These are phyloP conservation scores for Elaeis oleifera DNA, from an alignment of 202 grass and related monocot species.

Conservation along the genomic window DNA sequence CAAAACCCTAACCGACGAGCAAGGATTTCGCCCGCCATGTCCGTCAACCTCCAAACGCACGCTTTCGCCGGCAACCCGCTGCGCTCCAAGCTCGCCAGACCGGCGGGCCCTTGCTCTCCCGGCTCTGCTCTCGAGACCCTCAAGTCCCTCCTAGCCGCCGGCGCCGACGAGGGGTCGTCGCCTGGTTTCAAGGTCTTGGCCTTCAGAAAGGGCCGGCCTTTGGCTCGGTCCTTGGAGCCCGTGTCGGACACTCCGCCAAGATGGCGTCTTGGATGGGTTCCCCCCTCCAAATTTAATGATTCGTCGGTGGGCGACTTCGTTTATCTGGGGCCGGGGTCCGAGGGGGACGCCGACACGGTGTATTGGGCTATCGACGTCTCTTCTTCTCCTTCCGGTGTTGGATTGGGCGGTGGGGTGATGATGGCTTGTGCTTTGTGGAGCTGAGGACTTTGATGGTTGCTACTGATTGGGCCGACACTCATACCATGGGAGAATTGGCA, in stretches of 20 bases:
- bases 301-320: constrained; percentile 45
- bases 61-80: constrained; percentile 79
- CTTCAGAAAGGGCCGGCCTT: constrained; percentile 63
- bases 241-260: constrained; percentile 17
- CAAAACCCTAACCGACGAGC: constrained; percentile 12
- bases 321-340: constrained; percentile 51
- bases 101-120: constrained; percentile 18
- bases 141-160: constrained; percentile 35
- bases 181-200: constrained; percentile 46
- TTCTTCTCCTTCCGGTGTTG: constrained; percentile 5
- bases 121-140: constrained; percentile 36
- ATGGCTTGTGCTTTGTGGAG: constrained; percentile 63
- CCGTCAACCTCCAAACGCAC: constrained; percentile 34
- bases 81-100: constrained; percentile 29
- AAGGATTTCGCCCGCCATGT: background rate
- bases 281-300: constrained; percentile 38
- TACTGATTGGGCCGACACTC: constrained; percentile 63
- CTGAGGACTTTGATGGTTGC: constrained; percentile 90
- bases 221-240: constrained; percentile 41
- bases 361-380: constrained; percentile 68
- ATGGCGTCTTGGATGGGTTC: constrained; percentile 69
- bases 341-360: constrained; percentile 23
- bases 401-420: constrained; percentile 24
- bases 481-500: constrained; percentile 64
- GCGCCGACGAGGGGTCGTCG: constrained; percentile 3